phyloP scores from a whole-genome alignment of 2,329 filamentous ascomycete species.

The Aplosporella prunicola region DNA sequence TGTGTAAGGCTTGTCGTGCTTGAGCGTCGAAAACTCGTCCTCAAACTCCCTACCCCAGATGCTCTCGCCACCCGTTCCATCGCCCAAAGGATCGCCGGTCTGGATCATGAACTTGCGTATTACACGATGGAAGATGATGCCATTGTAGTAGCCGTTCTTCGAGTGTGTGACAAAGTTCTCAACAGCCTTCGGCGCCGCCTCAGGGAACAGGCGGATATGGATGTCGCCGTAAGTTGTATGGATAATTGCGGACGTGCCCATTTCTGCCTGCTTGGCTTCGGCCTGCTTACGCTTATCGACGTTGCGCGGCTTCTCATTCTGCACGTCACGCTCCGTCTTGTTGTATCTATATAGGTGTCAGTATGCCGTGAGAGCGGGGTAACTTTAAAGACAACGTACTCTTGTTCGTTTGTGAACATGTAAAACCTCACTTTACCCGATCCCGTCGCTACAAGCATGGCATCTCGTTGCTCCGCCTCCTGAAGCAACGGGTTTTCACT shows the following conservation, averaged over 20 bases:
- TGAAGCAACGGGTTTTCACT: conserved; percentile 86
- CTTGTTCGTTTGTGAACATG: conserved; percentile 90
- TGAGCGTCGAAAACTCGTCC: conserved; percentile 84
- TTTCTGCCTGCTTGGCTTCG: conserved; percentile 56
- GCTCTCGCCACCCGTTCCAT: conserved; percentile 81
- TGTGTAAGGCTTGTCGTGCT: conserved; percentile 93
- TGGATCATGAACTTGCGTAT: conserved; percentile 98
- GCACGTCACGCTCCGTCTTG: conserved; percentile 78
- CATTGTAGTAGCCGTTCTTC: conserved; percentile 89
- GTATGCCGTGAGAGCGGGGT: conserved; percentile 32
- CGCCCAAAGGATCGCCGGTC: conserved; percentile 73
- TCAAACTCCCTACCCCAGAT: conserved; percentile 91
- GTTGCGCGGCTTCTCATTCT: conserved; percentile 78
- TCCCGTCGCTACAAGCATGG: conserved; percentile 76
- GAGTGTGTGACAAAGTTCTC: conserved; percentile 96
- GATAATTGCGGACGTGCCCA: conserved; percentile 69
- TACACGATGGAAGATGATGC: conserved; percentile 92
- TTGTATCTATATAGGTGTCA: no score
- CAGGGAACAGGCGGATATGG: conserved; percentile 82
- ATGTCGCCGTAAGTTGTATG: conserved; percentile 95
- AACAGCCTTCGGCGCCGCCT: conserved; percentile 85
- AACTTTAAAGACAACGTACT: conserved; percentile 28
- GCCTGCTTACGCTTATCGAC: conserved; percentile 28
- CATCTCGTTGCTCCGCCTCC: conserved; percentile 83
- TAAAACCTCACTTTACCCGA: conserved; percentile 89